These are phyloP conservation scores for Colletotrichum limetticola DNA, from an alignment of 2,329 filamentous ascomycete species.

Conservation along the genomic window DNA sequence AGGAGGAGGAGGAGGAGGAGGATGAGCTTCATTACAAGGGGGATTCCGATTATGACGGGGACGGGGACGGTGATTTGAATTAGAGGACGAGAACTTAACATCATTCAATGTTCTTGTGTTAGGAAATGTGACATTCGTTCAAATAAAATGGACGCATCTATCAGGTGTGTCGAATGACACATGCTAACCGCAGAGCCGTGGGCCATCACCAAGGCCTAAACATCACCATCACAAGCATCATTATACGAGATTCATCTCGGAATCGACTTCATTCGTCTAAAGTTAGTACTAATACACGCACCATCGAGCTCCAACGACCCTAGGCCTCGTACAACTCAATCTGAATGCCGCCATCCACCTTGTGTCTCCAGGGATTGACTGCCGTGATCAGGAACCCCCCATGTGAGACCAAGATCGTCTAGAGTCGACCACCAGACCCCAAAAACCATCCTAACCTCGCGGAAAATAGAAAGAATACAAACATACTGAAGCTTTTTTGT, in stretches of 20 bases:
- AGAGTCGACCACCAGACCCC: background rate
- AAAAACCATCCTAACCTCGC: background rate
- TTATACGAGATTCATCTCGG: background rate
- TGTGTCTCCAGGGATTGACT: background rate
- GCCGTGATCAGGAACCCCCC: background rate
- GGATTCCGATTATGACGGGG: too few relatives aligned
- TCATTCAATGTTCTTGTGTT: too few relatives aligned
- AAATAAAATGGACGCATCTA: too few relatives aligned
- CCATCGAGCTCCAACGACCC: background rate
- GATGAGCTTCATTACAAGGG: too few relatives aligned
- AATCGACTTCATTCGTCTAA: constrained; percentile 13
- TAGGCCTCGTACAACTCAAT: constrained; percentile 9
- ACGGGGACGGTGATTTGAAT: too few relatives aligned
- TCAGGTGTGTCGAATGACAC: background rate
- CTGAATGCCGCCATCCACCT: constrained; percentile 1
- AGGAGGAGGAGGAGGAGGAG: too few relatives aligned
- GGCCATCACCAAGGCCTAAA: background rate
- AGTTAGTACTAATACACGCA: constrained; percentile 24
- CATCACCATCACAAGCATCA: background rate
- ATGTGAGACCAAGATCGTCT: constrained; percentile 2
- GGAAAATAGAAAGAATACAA: background rate
- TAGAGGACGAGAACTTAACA: too few relatives aligned
- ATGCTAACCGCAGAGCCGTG: background rate
- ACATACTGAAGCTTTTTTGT: constrained; percentile 22
- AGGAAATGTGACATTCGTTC: too few relatives aligned